Conservation (phyloP, 2,329 filamentous ascomycete genomes). For the Lojkania enalia region DNA sequence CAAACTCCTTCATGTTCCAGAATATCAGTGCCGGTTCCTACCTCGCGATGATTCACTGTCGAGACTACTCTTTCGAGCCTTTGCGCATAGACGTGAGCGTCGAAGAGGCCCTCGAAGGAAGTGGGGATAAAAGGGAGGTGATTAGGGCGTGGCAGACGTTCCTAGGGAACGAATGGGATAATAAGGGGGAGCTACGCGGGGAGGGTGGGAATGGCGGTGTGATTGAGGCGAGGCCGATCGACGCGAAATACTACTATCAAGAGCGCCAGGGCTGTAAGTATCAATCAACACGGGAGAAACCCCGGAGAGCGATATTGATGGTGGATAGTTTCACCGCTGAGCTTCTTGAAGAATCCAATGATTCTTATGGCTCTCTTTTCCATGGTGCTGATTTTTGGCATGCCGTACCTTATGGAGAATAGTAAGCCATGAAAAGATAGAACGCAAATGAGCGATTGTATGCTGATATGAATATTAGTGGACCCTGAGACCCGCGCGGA, state of each 20-base stretch:
- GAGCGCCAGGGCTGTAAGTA: slow-evolving; percentile 73
- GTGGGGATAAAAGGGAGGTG: slow-evolving; percentile 43
- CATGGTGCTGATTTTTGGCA: slow-evolving; percentile 81
- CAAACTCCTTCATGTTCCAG: slow-evolving; percentile 74
- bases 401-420: slow-evolving; percentile 95
- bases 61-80: slow-evolving; percentile 75
- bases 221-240: slow-evolving; percentile 62
- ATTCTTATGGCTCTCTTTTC: slow-evolving; percentile 87
- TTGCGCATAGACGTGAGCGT: slow-evolving; percentile 73
- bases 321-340: slow-evolving; percentile 71
- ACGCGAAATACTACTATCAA: slow-evolving; percentile 73
- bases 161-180: slow-evolving; percentile 86
- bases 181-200: slow-evolving; percentile 69
- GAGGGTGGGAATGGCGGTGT: slow-evolving; percentile 55
- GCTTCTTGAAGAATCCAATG: slow-evolving; percentile 92
- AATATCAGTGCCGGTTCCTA: slow-evolving; percentile 75
- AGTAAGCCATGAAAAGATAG: slow-evolving; percentile 62
- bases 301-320: slow-evolving; percentile 19
- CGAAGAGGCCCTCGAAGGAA: slow-evolving; percentile 32
- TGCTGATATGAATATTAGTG: slow-evolving; percentile 63
- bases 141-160: slow-evolving; percentile 81
- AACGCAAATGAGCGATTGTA: not conserved
- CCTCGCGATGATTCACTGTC: slow-evolving; percentile 77
- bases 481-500: slow-evolving; percentile 94
- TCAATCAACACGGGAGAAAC: not conserved